Conservation (phyloP, 306 rosid genomes). For the Lotus japonicus region DNA sequence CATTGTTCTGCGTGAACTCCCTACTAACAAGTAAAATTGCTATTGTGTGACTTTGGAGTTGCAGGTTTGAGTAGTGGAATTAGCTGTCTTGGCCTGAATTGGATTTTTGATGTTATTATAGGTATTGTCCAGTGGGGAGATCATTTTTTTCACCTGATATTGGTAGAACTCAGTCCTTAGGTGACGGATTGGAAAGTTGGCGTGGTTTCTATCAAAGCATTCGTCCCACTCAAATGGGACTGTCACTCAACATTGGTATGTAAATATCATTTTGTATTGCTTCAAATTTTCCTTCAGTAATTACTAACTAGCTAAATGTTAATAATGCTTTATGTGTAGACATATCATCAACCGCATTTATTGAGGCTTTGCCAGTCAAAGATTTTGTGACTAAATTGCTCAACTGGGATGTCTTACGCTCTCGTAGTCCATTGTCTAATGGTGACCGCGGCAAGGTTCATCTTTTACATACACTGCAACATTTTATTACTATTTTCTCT, state of each 20-base stretch:
- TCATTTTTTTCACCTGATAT: conserved; percentile 83
- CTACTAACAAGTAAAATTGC: too few species aligned
- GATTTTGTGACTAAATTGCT: conserved; percentile 79
- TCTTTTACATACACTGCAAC: too few species aligned
- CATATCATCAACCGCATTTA: conserved; percentile 96
- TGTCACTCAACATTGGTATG: conserved; percentile 82
- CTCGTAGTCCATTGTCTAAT: conserved; percentile 56
- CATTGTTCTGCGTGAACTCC: conserved; percentile 87
- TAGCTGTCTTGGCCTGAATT: too few species aligned
- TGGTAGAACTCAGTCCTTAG: conserved; percentile 70
- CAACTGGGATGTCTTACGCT: conserved; percentile 63
- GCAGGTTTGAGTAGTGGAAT: too few species aligned
- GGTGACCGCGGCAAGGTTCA: conserved; percentile 82
- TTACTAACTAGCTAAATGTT: not conserved
- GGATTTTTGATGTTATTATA: conserved; percentile 19
- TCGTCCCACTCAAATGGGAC: conserved; percentile 97
- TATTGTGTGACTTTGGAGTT: too few species aligned
- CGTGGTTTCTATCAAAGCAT: conserved; percentile 97
- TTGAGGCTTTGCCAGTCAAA: conserved; percentile 91
- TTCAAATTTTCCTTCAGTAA: not conserved
- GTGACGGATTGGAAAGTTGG: conserved; percentile 98
- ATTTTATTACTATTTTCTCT: not conserved
- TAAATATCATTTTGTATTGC: not conserved
- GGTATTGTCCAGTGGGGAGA: conserved; percentile 93
- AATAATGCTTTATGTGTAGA: conserved; percentile 41